Percentiles rank a stretch among this genome's conserved stretches.
Evolutionary conservation across 805 yeast species (phyloP).

Genomic region (Cyberlindnera misumaiensis): DNA sequence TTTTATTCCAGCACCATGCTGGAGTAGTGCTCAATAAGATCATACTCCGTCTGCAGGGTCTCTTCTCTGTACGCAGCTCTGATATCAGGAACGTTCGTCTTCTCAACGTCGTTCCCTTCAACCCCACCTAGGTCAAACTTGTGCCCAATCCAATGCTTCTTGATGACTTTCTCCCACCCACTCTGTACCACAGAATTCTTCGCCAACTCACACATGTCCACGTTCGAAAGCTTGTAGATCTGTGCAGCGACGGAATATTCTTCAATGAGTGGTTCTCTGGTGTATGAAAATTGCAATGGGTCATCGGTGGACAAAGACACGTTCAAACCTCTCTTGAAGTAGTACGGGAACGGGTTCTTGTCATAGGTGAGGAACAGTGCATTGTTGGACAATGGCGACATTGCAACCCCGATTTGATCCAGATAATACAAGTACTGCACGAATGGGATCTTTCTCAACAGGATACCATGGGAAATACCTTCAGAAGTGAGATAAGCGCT

Average conservation of each 20-base stretch:
- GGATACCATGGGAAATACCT: constrained; percentile 92
- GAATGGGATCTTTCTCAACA: constrained; percentile 88
- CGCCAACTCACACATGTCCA: constrained; percentile 97
- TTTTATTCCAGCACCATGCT: constrained; percentile 1
- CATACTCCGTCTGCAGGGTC: constrained; percentile 65
- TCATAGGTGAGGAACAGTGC: constrained; percentile 94
- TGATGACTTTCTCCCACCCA: constrained; percentile 85
- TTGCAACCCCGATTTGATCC: constrained; percentile 95
- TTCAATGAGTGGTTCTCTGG: constrained; percentile 94
- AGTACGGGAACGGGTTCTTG: constrained; percentile 89
- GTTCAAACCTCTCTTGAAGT: constrained; percentile 88
- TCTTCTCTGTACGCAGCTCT: constrained; percentile 81
- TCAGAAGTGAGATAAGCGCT: constrained; percentile 85
- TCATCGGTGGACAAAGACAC: constrained; percentile 96
- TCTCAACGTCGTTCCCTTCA: constrained; percentile 84
- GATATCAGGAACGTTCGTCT: constrained; percentile 90
- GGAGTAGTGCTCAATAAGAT: constrained; percentile 57
- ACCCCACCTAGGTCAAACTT: constrained; percentile 51
- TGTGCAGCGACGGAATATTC: constrained; percentile 98
- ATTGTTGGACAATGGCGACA: constrained; percentile 96
- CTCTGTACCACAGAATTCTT: constrained; percentile 86
- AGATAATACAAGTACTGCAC: constrained; percentile 88
- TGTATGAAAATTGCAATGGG: constrained; percentile 94
- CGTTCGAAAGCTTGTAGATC: constrained; percentile 87
- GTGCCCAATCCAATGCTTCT: constrained; percentile 89